Evolutionary conservation across 169 alveolate genomes (phyloP).

Genomic region (Eimeria brunetti): DNA sequence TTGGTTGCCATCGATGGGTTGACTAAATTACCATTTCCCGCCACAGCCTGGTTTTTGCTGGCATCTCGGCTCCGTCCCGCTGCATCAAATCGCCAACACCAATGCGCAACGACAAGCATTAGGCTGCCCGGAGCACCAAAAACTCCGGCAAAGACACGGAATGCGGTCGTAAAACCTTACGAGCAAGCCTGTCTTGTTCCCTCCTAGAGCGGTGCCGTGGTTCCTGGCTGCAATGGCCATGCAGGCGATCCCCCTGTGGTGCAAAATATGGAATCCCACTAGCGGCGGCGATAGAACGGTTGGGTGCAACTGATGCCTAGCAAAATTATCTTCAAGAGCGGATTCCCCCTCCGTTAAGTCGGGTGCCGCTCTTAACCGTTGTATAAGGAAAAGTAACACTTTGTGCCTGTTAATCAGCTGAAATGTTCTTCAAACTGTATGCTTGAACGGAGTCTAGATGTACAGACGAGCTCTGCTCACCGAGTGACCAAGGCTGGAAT

Average conservation of each 20-base stretch:
- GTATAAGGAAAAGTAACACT: not conserved
- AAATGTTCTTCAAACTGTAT: too few relatives aligned
- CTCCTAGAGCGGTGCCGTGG: slow-evolving; percentile 66
- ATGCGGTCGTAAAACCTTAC: not conserved
- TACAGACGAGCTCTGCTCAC: not conserved
- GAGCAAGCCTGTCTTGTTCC: slow-evolving; percentile 70
- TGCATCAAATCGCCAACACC: slow-evolving; percentile 10
- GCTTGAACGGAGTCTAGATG: too few relatives aligned
- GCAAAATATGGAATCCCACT: not conserved
- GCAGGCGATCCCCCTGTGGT: slow-evolving; percentile 64
- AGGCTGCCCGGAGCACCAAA: not conserved
- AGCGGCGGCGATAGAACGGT: not conserved
- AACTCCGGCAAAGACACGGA: not conserved
- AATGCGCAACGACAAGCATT: not conserved
- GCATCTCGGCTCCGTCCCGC: slow-evolving; percentile 76
- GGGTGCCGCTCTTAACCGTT: not conserved
- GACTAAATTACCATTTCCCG: slow-evolving; percentile 71
- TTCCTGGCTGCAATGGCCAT: slow-evolving; percentile 69
- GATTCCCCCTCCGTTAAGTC: not conserved
- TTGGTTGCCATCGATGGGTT: slow-evolving; percentile 82
- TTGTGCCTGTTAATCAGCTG: too few relatives aligned
- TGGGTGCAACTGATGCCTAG: too few relatives aligned
- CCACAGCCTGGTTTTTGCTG: slow-evolving; percentile 47
- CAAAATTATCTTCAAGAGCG: not conserved
- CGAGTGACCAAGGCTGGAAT: slow-evolving; percentile 52